Base-by-base conservation (phyloP, 2,329 filamentous ascomycete species). In the Cordyceps tenuipes region DNA sequence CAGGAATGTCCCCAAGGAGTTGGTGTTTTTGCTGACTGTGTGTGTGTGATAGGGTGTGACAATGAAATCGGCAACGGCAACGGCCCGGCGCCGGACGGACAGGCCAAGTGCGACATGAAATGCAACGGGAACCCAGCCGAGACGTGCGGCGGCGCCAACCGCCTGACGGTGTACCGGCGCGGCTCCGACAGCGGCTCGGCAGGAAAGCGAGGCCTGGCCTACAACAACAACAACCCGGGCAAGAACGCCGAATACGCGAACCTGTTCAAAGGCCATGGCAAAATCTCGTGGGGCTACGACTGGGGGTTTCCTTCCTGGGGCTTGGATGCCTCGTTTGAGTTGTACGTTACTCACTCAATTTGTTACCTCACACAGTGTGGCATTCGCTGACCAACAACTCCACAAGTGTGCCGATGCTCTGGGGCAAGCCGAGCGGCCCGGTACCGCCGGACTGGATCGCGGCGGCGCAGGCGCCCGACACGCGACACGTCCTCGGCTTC, bases 211-310 rank as follows among this genome's bases (percentile, higher is more conserved):
- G 51, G 51, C 5, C 51, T 54, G 13, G 5, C 36, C 3, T 54
- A 54, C 19, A 54, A 54, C 15, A 54, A 54, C 23, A 54, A 54
- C 36, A 54, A 54, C 36, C 51, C 51, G 36, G 44, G 51, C 36
- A 54, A 31, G 21, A 44, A 54, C 21, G 21, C 51, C 5, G 51
- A 43, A 6, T 54, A 54, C n/a, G 51, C 51, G 5, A 54, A 54
- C 51, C 13, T 54, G 51, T 54, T 54, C 21, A 54, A 54, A 9
- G 51, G 36, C 51, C 43, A 43, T 12, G 26, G 21, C 51, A 54
- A 54, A 15, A 31, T 54, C 21, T 54, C 51, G 1, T 54, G 51
- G 51, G 51, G 19, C 12, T 54, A 54, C 23, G 51, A 54, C 23
- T 54, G 51, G 51, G 51, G 51, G 1, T 54, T 43, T 13, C 36